Percentiles rank a stretch among this genome's conserved stretches.
These are phyloP conservation scores for Entomophthora muscae DNA, from an alignment of 371 early-diverging fungal genomes.

Conservation along the genomic window DNA sequence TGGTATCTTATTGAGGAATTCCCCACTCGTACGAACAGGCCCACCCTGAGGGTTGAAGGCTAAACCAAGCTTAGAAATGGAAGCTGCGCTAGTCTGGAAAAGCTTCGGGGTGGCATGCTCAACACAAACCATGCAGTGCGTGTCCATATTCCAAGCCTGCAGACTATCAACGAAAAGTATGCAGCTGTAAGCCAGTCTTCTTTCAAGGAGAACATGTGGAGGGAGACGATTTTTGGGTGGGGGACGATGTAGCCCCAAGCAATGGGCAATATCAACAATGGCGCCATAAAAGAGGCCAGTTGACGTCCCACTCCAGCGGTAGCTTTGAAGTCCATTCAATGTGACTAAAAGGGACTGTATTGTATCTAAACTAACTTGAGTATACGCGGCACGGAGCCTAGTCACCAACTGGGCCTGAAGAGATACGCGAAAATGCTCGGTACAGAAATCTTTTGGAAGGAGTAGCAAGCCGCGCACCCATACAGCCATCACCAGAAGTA, in stretches of 20 bases:
- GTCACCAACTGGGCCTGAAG: conserved; percentile 1
- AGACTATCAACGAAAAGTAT: background rate
- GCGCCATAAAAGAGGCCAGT: conserved; percentile 5
- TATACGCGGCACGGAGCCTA: background rate
- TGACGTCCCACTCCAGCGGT: conserved; percentile 1
- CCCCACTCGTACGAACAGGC: background rate
- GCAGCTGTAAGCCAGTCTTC: conserved; percentile 8
- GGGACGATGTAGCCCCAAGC: background rate
- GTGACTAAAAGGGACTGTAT: conserved; percentile 6
- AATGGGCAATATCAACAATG: conserved; percentile 5
- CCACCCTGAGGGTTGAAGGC: background rate
- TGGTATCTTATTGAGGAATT: background rate
- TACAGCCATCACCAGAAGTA: background rate
- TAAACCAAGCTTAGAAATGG: background rate
- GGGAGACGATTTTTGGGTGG: background rate
- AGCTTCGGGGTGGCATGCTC: background rate
- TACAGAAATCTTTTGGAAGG: background rate
- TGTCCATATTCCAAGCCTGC: conserved; percentile 7
- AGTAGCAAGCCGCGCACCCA: background rate
- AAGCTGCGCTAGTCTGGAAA: background rate
- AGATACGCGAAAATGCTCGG: background rate
- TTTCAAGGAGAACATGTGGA: background rate
- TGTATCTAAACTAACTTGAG: conserved; percentile 1
- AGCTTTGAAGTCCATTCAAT: background rate
- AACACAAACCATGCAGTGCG: background rate